Evolutionary conservation across 2,329 filamentous ascomycete species (phyloP), one percentile per base, ranked within the genome.

Genomic region (Phoma herbarum): DNA sequence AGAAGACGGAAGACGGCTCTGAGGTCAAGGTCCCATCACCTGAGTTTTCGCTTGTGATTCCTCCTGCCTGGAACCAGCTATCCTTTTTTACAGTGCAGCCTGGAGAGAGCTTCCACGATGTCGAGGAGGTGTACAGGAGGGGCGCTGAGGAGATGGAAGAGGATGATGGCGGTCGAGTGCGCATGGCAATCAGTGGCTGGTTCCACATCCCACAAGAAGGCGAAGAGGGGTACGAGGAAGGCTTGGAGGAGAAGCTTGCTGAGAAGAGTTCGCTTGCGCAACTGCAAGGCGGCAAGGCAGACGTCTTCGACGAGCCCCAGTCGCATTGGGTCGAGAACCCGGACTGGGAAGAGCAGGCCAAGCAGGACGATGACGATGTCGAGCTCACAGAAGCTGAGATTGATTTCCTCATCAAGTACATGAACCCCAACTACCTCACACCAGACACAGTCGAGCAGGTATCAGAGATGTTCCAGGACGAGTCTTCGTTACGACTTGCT

Each of bases 121-220:
- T 99, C 54, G 94, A 98, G 80, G 95, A 99, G 79, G 95, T 99
- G 4, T 98, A 97, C 79, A 88, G 91, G 75, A 70, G 82, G 80
- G 63, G 83, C 75, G 59, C 82, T 81, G 74, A 84, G 81, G 69
- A 85, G 86, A 78, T 85, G 88, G 53, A 84, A 84, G 74, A 87
- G 84, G 76, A 84, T 73, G 86, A 93, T 58, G 89, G 90, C 18
- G 90, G 89, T 1, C 86, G 92, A 46, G 87, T 97, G 47, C 89
- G 95, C 66, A 98, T 99, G 94, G 95, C 95, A 49, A 97, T 99
- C 73, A 97, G 92, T 74, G 95, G 95, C 51, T 99, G 95, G 95
- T 99, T 96, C 77, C 95, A 99, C 78, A 98, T 99, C 63, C 95
- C 95, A 0, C 95, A 99, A 79, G 80, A 91, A 67, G 94, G 94